Percentiles rank a stretch among this genome's conserved stretches.
phyloP scores from a whole-genome alignment of 129 eudicot species.

The Glebionis coronaria region DNA sequence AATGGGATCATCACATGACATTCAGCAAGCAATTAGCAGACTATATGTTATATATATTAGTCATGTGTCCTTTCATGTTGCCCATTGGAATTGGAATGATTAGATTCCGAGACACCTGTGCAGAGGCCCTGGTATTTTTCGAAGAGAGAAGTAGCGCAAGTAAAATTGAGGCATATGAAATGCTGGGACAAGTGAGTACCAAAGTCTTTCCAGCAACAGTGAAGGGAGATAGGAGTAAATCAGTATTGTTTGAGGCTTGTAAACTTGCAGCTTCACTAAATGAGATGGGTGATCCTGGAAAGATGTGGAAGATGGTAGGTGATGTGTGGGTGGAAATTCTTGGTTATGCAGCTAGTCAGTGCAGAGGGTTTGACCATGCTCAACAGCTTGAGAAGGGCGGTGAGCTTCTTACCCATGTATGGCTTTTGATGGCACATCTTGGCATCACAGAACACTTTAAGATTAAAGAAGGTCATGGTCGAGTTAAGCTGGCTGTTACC shows the following conservation, averaged over 20 bases:
- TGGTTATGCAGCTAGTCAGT: slow-evolving; percentile 43
- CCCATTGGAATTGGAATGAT: slow-evolving; percentile 57
- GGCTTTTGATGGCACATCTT: slow-evolving; percentile 48
- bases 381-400: slow-evolving; percentile 46
- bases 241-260: slow-evolving; percentile 49
- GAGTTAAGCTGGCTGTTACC: slow-evolving; percentile 35
- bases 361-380: slow-evolving; percentile 42
- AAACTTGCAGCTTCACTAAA: slow-evolving; percentile 32
- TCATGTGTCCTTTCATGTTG: slow-evolving; percentile 50
- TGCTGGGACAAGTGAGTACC: slow-evolving; percentile 31
- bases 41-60: slow-evolving; percentile 47
- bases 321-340: slow-evolving; percentile 48
- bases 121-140: slow-evolving; percentile 41
- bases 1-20: slow-evolving; percentile 21
- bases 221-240: slow-evolving; percentile 50
- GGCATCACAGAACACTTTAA: slow-evolving; percentile 41
- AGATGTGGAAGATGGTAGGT: slow-evolving; percentile 38
- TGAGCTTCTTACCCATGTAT: slow-evolving; percentile 40
- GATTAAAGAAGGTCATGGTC: slow-evolving; percentile 40
- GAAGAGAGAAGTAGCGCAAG: slow-evolving; percentile 20
- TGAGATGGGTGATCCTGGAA: not conserved
- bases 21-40: slow-evolving; percentile 34
- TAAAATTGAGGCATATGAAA: slow-evolving; percentile 27
- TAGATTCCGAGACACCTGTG: slow-evolving; percentile 43
- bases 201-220: slow-evolving; percentile 37